A percentile compares a stretch with the other conserved stretches of the same genome.
These are phyloP conservation scores for Termitomyces sp. DNA, from an alignment of 768 basidiomycete species.

Conservation along the genomic window DNA sequence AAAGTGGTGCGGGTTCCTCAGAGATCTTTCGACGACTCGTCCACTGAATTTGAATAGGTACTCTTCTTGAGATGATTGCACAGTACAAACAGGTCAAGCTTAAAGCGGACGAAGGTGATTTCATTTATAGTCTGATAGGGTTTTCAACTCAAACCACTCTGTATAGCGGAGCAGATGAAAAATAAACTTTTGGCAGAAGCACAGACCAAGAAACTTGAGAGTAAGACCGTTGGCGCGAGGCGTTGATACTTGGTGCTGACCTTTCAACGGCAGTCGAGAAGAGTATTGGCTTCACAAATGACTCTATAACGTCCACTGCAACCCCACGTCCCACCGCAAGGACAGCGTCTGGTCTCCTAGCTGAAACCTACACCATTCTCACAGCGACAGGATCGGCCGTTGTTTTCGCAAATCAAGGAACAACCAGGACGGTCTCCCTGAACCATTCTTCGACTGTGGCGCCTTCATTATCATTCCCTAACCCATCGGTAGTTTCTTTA, in stretches of 20 bases:
- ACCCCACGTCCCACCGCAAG: background rate
- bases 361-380: slow-evolving; percentile 10
- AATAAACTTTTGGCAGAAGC: slow-evolving; percentile 2
- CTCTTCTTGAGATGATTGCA: slow-evolving; percentile 11
- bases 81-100: slow-evolving; percentile 11
- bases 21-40: background rate
- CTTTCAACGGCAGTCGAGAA: slow-evolving; percentile 3
- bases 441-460: background rate
- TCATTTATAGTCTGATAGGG: background rate
- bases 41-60: background rate
- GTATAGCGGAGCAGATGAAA: background rate
- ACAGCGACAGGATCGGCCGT: slow-evolving; percentile 9
- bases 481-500: background rate
- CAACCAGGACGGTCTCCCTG: slow-evolving; percentile 7
- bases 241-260: background rate
- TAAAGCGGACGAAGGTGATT: slow-evolving; percentile 3
- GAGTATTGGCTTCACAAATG: slow-evolving; percentile 3
- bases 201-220: slow-evolving; percentile 5
- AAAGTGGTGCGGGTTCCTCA: slow-evolving; percentile 7
- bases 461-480: background rate
- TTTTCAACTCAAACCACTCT: background rate
- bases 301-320: background rate
- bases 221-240: background rate
- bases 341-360: background rate
- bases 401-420: slow-evolving; percentile 8